Conservation (phyloP, 2,329 filamentous ascomycete genomes). For the Dactylella cylindrospora region DNA sequence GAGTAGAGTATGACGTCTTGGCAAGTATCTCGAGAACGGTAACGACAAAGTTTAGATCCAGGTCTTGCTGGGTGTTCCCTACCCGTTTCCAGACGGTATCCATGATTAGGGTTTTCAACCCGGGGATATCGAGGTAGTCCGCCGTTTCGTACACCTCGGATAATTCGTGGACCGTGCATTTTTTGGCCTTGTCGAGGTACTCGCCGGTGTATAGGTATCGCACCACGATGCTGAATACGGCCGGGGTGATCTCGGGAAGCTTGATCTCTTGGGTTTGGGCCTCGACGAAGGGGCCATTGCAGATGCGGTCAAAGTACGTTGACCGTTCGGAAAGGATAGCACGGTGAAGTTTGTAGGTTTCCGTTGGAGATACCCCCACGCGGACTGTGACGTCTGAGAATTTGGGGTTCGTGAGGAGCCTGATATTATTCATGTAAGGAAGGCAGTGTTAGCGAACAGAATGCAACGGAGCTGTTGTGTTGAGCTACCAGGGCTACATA, state of each 20-base stretch:
- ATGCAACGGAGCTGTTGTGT: background rate
- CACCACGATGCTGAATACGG: slow-evolving; percentile 4
- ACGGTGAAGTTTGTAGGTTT: slow-evolving; percentile 45
- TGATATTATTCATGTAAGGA: background rate
- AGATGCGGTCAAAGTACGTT: slow-evolving; percentile 44
- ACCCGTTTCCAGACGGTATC: slow-evolving; percentile 5
- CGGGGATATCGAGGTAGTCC: slow-evolving; percentile 19
- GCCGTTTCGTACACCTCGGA: slow-evolving; percentile 12
- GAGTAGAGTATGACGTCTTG: slow-evolving; percentile 1
- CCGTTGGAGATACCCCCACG: slow-evolving; percentile 2
- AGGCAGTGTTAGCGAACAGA: background rate
- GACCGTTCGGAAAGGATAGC: slow-evolving; percentile 43
- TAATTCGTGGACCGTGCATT: slow-evolving; percentile 1
- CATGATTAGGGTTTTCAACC: slow-evolving; percentile 6
- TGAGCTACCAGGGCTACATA: slow-evolving; percentile 8
- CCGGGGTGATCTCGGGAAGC: slow-evolving; percentile 9
- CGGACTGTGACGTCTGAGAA: slow-evolving; percentile 24
- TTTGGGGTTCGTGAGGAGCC: slow-evolving; percentile 10
- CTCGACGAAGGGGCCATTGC: slow-evolving; percentile 10
- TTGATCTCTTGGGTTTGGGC: slow-evolving; percentile 3
- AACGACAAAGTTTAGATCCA: slow-evolving; percentile 10
- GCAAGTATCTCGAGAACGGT: slow-evolving; percentile 15
- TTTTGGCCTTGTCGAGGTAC: slow-evolving; percentile 4
- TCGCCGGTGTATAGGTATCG: slow-evolving; percentile 18
- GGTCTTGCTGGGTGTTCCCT: slow-evolving; percentile 5